phyloP scores from a whole-genome alignment of 1,284 basidiomycete species.

The Ustilago hordei region DNA sequence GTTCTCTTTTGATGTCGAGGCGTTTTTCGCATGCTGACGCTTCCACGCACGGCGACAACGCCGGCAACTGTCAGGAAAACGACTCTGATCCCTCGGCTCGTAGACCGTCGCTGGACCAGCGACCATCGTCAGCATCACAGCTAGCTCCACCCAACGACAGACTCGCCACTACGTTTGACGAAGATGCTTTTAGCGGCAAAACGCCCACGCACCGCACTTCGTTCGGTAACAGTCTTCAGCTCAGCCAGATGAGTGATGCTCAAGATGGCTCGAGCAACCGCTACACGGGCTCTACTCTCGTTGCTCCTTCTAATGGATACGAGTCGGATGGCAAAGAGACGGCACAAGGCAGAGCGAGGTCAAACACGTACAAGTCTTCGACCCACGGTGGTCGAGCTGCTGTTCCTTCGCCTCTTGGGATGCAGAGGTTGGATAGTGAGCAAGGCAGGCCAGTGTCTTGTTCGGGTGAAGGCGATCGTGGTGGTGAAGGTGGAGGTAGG shows the following conservation, averaged over 20 bases:
- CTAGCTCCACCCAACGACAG: background rate
- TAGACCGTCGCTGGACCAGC: background rate
- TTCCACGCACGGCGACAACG: background rate
- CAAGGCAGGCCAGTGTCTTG: background rate
- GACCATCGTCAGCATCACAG: background rate
- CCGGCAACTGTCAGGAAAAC: background rate
- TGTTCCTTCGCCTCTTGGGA: background rate
- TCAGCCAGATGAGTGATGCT: conserved; percentile 2
- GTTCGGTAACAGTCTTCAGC: conserved; percentile 13
- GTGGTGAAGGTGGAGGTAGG: background rate
- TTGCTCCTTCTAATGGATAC: background rate
- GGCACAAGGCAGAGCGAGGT: conserved; percentile 16
- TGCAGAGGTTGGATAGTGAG: conserved; percentile 1
- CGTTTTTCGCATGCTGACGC: conserved; percentile 19
- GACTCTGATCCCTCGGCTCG: background rate
- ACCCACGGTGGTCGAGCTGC: conserved; percentile 10
- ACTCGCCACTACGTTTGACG: conserved; percentile 26
- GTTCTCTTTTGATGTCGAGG: conserved; percentile 13
- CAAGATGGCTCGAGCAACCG: background rate
- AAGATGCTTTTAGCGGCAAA: conserved; percentile 33
- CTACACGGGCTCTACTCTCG: background rate
- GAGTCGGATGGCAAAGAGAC: conserved; percentile 7
- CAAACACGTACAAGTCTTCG: conserved; percentile 28
- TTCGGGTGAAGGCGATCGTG: background rate
- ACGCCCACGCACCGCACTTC: conserved; percentile 37